A percentile compares a stretch with the other conserved stretches of the same genome.
Conservation (phyloP, 805 yeast species). For the Saccharomycopsis schoenii region DNA sequence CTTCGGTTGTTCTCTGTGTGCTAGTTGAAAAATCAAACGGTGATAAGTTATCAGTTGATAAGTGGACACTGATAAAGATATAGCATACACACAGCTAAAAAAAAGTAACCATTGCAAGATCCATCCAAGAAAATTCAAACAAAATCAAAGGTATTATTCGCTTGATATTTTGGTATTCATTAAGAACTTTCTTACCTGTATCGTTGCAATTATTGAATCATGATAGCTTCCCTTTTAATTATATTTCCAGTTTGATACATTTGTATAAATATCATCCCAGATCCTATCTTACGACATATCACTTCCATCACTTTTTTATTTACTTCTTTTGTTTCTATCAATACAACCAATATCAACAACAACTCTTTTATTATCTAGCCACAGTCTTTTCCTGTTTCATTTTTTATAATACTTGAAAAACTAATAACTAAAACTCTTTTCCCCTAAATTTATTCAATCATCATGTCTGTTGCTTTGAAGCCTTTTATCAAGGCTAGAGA, state of each 20-base stretch:
- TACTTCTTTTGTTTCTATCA: too few relatives aligned
- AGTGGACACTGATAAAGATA: background rate
- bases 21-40: too few relatives aligned
- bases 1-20: too few relatives aligned
- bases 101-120: background rate
- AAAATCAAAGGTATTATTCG: background rate
- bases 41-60: background rate
- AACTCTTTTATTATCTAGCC: too few relatives aligned
- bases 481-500: constrained; percentile 12
- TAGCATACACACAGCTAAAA: background rate
- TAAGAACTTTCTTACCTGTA: too few relatives aligned
- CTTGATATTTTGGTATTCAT: too few relatives aligned
- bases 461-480: constrained; percentile 1
- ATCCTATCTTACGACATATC: background rate
- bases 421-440: background rate
- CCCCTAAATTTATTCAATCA: background rate
- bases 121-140: background rate
- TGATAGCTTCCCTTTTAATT: background rate
- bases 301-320: background rate
- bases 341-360: too few relatives aligned
- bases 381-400: background rate
- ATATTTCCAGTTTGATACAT: background rate
- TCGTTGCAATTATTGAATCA: background rate
- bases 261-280: background rate
- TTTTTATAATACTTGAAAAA: background rate